These are phyloP conservation scores for Biscutella laevigata DNA, from an alignment of 441 rosid genomes.

Conservation along the genomic window DNA sequence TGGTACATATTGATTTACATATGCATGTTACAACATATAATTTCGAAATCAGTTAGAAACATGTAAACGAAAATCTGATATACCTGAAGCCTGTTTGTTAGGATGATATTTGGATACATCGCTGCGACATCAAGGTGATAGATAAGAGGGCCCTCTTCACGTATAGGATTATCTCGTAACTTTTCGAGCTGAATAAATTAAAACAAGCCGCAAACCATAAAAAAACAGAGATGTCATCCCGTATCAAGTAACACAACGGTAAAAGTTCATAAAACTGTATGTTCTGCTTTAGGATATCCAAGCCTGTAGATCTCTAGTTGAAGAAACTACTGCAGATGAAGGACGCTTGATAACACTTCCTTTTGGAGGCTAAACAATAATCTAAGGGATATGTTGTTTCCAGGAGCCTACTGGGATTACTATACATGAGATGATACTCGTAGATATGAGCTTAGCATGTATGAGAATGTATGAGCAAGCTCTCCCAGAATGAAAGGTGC, in stretches of 20 bases:
- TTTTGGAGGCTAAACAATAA: not conserved
- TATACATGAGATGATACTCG: conserved; percentile 3
- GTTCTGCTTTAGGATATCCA: conserved; percentile 6
- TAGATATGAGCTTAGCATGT: conserved; percentile 3
- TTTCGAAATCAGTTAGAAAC: conserved; percentile 3
- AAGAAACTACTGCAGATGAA: conserved; percentile 3
- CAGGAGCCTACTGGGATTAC: conserved; percentile 6
- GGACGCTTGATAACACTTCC: conserved; percentile 4
- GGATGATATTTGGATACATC: conserved; percentile 97
- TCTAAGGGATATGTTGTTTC: conserved; percentile 2
- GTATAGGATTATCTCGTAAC: conserved; percentile 70
- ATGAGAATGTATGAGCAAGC: conserved; percentile 11
- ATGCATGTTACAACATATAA: conserved; percentile 1
- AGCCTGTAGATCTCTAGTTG: conserved; percentile 7
- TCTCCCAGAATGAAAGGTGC: not conserved
- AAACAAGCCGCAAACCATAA: conserved; percentile 15
- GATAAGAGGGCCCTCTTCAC: conserved; percentile 93
- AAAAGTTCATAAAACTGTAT: not conserved
- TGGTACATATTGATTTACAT: not conserved
- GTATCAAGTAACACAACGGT: not conserved
- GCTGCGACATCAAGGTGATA: conserved; percentile 99
- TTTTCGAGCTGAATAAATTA: conserved; percentile 56
- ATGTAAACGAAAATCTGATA: conserved; percentile 11
- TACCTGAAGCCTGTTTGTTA: conserved; percentile 99
- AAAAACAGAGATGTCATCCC: not conserved